A percentile compares a stretch with the other conserved stretches of the same genome.
These are phyloP conservation scores for Chenopodium formosanum DNA, from an alignment of 148 eudicot species.

Conservation along the genomic window DNA sequence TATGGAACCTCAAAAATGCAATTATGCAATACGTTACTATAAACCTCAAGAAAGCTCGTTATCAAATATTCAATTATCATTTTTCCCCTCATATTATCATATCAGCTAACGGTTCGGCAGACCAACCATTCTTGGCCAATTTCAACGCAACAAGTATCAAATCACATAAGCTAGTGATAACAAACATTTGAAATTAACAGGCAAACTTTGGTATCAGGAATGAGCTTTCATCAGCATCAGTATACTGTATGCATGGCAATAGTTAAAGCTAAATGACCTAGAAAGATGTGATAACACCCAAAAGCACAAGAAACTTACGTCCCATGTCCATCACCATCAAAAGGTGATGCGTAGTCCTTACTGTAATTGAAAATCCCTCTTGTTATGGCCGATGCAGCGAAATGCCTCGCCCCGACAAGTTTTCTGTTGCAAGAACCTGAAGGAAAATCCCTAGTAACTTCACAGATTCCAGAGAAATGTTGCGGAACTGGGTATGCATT, in stretches of 20 bases:
- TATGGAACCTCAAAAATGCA: neutral
- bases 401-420: conserved; percentile 96
- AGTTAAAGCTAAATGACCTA: neutral
- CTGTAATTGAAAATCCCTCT: conserved; percentile 91
- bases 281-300: neutral
- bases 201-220: too few relatives aligned
- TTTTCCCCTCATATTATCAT: too few relatives aligned
- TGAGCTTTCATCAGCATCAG: too few relatives aligned
- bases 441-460: conserved; percentile 91
- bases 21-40: neutral
- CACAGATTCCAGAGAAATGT: conserved; percentile 91
- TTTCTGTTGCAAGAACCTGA: conserved; percentile 98
- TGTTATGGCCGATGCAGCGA: conserved; percentile 97
- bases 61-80: neutral
- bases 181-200: neutral
- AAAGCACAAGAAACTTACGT: conserved; percentile 61
- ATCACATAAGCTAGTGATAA: neutral
- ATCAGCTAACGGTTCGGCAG: too few relatives aligned
- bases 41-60: neutral
- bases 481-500: conserved; percentile 75
- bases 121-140: too few relatives aligned
- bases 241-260: too few relatives aligned
- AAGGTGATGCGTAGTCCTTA: conserved; percentile 96
- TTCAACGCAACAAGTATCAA: too few relatives aligned
- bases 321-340: conserved; percentile 99